Base-by-base conservation (phyloP, 768 basidiomycete species). In the Daedaleopsis nitida region DNA sequence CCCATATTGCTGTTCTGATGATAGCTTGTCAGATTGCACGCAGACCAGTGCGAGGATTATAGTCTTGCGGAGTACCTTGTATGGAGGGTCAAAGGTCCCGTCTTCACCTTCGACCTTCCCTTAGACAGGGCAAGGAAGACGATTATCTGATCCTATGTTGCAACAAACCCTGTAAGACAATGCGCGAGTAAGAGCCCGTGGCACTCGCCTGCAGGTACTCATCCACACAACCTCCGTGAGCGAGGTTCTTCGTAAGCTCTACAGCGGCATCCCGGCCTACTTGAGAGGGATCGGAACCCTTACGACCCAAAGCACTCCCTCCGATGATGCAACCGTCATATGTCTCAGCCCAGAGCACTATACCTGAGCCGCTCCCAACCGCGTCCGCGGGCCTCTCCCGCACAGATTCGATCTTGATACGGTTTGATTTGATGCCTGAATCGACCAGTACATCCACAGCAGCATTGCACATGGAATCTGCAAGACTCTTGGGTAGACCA, bases 261-360 rank as follows among this genome's bases (percentile, higher is more conserved):
- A 75, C 69, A 3, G 86, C 90, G 19, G 91, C 90, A 57, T 81
- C 80, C 45, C 78, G 75, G 13, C 89, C 91, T 10, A 89, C 80
- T 2, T 65, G 63, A 52, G 71, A 72, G 0, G 84, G 79, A 14
- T 77, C 67, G 52, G 76, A 72, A 16, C 79, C 78, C 64, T 83
- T 86, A 32, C 72, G 73, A 14, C 88, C 86, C 32, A 89, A 77
- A 1, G 88, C 85, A 61, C 86, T 87, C 2, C 89, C 90, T 1
- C 85, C 88, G 19, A 92, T 77, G 34, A 86, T 70, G 49, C 88
- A 89, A 1, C 88, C 89, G 14, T 77, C 78, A 39, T 83, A 83
- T 23, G 90, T 82, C 72, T 90, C 86, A 0, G 89, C 91, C 87
- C 88, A 90, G 14, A 92, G 71, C 2, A 90, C 77, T 57, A 92